Base-by-base conservation (phyloP, 1,284 basidiomycete species). In the Nidula niveotomentosa region DNA sequence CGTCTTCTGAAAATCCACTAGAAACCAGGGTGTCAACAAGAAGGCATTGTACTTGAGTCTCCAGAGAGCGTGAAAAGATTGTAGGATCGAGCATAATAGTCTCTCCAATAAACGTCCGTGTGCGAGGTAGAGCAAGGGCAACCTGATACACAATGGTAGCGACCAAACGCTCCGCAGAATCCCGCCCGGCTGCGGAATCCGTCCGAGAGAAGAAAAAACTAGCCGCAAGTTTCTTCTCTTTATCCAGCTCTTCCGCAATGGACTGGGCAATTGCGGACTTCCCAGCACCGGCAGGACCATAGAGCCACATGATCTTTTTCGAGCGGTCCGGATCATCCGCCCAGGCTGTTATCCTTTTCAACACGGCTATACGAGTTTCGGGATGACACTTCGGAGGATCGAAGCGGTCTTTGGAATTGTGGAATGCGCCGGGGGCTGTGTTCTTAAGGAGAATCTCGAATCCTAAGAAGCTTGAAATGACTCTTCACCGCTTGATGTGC, bases 251-350 rank as follows among this genome's bases (percentile, higher is more conserved):
- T 39, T 56, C 56, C 17, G 58, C 56, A 23, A 57, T n/a, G 1
- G 53, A 37, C 33, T 53, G 48, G 3, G 55, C 53, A 4, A 57
- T 51, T 3, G 58, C 56, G 9, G 58, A 55, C 44, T 59, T 59
- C 3, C 58, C 58, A 23, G 39, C 37, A 8, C 58, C 58, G 23
- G 53, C 53, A 18, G 53, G 45, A 5, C 58, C 58, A 12, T 23
- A 48, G 1, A 59, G 51, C 55, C 53, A 59, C n/a, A 53, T 44
- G 13, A 59, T 53, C 12, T 51, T 34, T 8, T n/a, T 13, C 2
- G 34, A 35, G 8, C 36, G 41, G 12, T 52, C 33, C 2, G 18
- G 15, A 15, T 37, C 45, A 8, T 13, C 30, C 10, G 46, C 13
- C 56, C 56, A 57, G 1, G 8, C 30, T 18, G 15, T 12, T 33